These are phyloP conservation scores for Neurospora sp. DNA, from an alignment of 495 filamentous ascomycete genomes.

Conservation along the genomic window DNA sequence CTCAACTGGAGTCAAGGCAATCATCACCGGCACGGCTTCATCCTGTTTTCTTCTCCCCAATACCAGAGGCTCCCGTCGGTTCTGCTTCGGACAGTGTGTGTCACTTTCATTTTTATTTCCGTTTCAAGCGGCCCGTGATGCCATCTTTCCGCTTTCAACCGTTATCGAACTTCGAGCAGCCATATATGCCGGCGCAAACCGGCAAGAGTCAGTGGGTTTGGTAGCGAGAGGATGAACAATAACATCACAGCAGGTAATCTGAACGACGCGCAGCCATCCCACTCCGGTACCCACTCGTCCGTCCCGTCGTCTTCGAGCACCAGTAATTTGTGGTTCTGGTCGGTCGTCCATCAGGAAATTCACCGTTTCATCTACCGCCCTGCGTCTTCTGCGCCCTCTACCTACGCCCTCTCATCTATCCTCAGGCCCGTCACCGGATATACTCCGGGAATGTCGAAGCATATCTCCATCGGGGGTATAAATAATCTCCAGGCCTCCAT, in stretches of 20 bases:
- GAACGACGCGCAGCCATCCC: neutral
- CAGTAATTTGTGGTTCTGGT: neutral
- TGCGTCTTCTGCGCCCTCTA: neutral
- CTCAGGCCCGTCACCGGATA: neutral
- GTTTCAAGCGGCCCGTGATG: neutral
- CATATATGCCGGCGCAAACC: neutral
- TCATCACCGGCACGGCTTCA: neutral
- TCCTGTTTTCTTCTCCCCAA: neutral
- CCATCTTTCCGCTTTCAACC: neutral
- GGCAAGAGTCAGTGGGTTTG: neutral
- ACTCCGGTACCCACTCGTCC: neutral
- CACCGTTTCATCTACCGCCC: neutral
- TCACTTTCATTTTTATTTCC: neutral
- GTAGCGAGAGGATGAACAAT: neutral
- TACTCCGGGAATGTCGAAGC: neutral
- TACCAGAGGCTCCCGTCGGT: neutral
- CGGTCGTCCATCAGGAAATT: neutral
- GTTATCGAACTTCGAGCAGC: neutral
- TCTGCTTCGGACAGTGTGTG: neutral
- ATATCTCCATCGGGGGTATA: neutral
- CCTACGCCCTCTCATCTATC: neutral
- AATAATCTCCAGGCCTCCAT: neutral
- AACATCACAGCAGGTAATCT: neutral
- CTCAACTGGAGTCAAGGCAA: neutral
- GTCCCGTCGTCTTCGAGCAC: neutral